These are phyloP conservation scores for Tulasnella sp. DNA, from an alignment of 768 basidiomycete genomes.

Conservation along the genomic window DNA sequence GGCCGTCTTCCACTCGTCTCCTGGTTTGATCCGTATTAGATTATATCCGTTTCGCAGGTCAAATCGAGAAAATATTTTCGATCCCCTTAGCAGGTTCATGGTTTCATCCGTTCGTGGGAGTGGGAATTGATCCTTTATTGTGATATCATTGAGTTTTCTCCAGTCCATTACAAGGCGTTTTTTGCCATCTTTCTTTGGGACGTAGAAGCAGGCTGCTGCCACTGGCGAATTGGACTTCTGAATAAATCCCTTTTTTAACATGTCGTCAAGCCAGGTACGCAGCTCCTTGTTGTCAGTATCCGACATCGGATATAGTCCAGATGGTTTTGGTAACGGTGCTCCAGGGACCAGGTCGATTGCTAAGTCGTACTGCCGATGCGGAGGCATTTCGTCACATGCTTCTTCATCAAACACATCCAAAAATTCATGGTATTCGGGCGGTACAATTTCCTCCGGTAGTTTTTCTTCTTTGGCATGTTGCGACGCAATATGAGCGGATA, in stretches of 20 bases:
- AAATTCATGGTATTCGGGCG: constrained; percentile 30
- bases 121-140: neutral
- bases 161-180: neutral
- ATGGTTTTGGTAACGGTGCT: constrained; percentile 25
- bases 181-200: constrained; percentile 18
- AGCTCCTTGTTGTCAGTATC: constrained; percentile 32
- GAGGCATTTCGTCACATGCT: constrained; percentile 31
- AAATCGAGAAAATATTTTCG: neutral
- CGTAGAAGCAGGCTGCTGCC: constrained; percentile 10
- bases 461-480: neutral
- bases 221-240: constrained; percentile 27
- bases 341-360: constrained; percentile 32
- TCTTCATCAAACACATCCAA: constrained; percentile 28
- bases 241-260: constrained; percentile 35
- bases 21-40: neutral
- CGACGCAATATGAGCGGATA: neutral
- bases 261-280: constrained; percentile 32
- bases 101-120: constrained; percentile 22
- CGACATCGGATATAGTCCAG: constrained; percentile 34
- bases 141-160: neutral
- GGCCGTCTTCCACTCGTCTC: constrained; percentile 18
- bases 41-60: constrained; percentile 16
- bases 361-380: constrained; percentile 35
- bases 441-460: constrained; percentile 21
- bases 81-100: neutral